Base-by-base conservation (phyloP, 148 eudicot species). In the Pouteria glomerata region DNA sequence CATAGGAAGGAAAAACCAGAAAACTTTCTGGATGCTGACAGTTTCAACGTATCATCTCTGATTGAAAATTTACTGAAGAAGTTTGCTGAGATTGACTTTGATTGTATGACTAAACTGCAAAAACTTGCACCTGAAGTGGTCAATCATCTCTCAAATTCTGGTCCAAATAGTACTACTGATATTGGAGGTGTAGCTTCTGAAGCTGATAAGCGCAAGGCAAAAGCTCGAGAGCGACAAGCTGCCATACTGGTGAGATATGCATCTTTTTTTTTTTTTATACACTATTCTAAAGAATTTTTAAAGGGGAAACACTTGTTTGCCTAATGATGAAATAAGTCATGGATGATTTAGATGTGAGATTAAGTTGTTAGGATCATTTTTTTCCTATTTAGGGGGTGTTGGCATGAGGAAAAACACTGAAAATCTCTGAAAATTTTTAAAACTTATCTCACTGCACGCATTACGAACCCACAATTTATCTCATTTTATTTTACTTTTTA, bases 141-240 rank as follows among this genome's bases (percentile, higher is more conserved):
- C 74, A 82, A 72, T 76, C 70, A 77, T 71, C 75, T 84, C 15
- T 79, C 81, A 39, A 64, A 76, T 66, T 67, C 85, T 51, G 57
- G 56, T 37, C 44, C 68, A 44, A 66, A 62, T 57, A 66, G 79
- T 52, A 80, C 80, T 57, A 51, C 78, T 57, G 61, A 58, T 66
- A 75, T 26, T 23, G 35, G 51, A 3, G 76, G 52, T 47, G 73
- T 74, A 10, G 71, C 75, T 47, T 82, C 87, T 73, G 94, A 87
- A 56, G 73, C 68, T n/a, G 99, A 92, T 81, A 86, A 84, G 70
- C 94, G 88, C 76, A 96, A 92, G 84, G 88, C 88, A 76, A 92
- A 96, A 85, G 93, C 97, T 78, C 92, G 89, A 70, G 97, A 92
- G 84, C 88, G 88, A 71, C 97, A 96, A 69, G 94, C 96, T 84